These are phyloP conservation scores for Quercus berberidifolia DNA, from an alignment of 306 rosid genomes.

Conservation along the genomic window DNA sequence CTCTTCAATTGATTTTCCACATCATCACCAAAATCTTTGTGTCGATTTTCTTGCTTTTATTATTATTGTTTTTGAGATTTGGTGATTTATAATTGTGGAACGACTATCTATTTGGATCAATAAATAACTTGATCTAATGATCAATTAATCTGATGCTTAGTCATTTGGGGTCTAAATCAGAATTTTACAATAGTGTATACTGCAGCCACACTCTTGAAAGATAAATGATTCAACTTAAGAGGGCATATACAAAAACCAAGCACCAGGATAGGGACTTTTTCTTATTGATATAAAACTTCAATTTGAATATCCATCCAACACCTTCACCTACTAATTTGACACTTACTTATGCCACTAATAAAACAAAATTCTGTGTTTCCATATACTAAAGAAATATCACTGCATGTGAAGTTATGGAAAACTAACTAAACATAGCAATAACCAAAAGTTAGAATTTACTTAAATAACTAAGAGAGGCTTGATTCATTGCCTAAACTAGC, in stretches of 20 bases:
- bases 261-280: not conserved
- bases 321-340: not conserved
- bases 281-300: not conserved
- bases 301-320: not conserved
- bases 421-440: not conserved
- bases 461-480: no score
- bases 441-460: not conserved
- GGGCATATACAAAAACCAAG: not conserved
- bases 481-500: no score
- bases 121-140: no score
- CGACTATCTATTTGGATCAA: no score
- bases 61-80: no score
- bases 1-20: no score
- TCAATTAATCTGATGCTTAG: no score
- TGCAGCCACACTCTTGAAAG: not conserved
- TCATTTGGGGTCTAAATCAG: no score
- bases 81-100: no score
- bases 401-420: not conserved
- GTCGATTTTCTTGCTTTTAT: no score
- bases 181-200: not conserved
- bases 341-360: not conserved
- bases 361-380: not conserved
- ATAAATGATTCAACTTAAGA: not conserved
- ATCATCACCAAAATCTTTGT: no score
- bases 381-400: not conserved